Percentiles rank a stretch among this genome's conserved stretches.
These are phyloP conservation scores for Rosellinia necatrix DNA, from an alignment of 2,329 filamentous ascomycete genomes.

Conservation along the genomic window DNA sequence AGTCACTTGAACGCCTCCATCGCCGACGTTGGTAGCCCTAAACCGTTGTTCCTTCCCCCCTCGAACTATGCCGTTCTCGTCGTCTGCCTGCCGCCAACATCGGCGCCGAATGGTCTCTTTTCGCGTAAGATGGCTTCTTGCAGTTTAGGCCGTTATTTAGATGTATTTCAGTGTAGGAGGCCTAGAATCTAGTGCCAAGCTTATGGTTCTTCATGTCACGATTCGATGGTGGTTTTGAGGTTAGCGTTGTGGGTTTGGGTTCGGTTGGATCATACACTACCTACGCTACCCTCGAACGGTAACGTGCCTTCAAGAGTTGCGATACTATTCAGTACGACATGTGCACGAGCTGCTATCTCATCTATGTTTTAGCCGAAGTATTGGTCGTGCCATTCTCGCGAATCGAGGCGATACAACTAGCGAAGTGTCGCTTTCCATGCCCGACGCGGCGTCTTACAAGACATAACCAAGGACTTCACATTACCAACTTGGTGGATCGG, in stretches of 20 bases:
- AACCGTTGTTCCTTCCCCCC: background rate
- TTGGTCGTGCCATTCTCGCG: background rate
- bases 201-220: background rate
- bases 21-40: background rate
- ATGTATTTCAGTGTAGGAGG: background rate
- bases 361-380: background rate
- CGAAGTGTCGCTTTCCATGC: background rate
- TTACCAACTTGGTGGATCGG: no score
- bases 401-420: background rate
- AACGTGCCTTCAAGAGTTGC: background rate
- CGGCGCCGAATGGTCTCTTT: background rate
- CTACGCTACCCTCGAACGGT: no score
- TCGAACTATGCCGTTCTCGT: background rate
- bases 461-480: no score
- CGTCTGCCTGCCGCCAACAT: background rate
- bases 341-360: background rate
- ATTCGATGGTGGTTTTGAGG: background rate
- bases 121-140: conserved; percentile 2
- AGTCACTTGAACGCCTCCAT: conserved; percentile 20
- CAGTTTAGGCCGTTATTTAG: background rate
- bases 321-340: background rate
- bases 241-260: conserved; percentile 3
- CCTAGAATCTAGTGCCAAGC: conserved; percentile 2
- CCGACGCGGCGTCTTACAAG: background rate
- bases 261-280: background rate